A percentile compares a stretch with the other conserved stretches of the same genome.
phyloP scores from a whole-genome alignment of 2,329 filamentous ascomycete genomes.

The Fusarium sp. region DNA sequence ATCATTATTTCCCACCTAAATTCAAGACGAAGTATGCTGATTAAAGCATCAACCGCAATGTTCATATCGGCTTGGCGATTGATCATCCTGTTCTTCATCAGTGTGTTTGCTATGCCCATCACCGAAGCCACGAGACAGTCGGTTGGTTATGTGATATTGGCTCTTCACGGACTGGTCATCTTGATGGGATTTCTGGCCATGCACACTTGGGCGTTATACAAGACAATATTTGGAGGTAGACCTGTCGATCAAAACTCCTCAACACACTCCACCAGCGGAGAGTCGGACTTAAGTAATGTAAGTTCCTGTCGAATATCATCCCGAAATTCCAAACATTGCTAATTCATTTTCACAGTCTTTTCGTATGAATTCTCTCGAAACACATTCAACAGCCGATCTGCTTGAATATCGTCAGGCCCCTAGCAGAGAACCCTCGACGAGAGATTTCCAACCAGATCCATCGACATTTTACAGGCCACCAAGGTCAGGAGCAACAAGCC shows the following conservation, averaged over 20 bases:
- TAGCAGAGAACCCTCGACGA: background rate
- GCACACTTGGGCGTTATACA: background rate
- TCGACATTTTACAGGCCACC: background rate
- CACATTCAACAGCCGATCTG: background rate
- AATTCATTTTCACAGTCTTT: background rate
- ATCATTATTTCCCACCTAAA: background rate
- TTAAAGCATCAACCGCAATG: rapidly evolving
- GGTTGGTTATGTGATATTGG: background rate
- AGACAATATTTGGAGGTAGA: no score
- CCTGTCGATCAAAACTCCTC: background rate
- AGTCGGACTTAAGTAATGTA: background rate
- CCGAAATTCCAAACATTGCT: background rate
- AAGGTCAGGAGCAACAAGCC: background rate
- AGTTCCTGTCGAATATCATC: background rate
- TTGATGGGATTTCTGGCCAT: background rate
- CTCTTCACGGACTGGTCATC: background rate
- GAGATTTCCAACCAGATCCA: background rate
- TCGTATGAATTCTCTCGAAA: background rate
- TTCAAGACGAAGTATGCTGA: background rate
- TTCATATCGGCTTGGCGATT: background rate
- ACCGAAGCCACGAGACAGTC: background rate
- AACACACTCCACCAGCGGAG: no score
- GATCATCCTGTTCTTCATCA: background rate
- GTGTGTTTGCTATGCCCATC: background rate
- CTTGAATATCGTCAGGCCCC: background rate